Evolutionary conservation across 2,329 filamentous ascomycete genomes (phyloP), one percentile per base, ranked within the genome.

Genomic region (Cladosporium sphaerospermum): DNA sequence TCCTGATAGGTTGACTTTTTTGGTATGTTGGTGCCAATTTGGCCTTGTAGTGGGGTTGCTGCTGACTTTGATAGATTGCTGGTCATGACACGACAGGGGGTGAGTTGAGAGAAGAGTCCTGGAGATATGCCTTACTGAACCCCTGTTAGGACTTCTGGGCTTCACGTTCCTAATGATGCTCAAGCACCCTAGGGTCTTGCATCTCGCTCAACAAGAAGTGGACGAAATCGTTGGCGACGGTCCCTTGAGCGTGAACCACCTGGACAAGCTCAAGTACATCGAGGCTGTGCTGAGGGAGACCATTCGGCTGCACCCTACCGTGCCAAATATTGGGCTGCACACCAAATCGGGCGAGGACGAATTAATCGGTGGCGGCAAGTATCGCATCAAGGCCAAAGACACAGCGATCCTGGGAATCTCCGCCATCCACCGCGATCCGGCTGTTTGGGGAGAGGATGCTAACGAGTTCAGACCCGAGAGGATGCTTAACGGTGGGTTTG

Each of bases 251-350:
- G 63, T 75, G 45, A 73, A 75, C 6, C 78, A 82, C 60, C 63
- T 83, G 1, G 60, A 70, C 0, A 74, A 75, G 57, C 71, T 84
- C 2, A 68, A 71, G 9, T 84, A 82, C 62, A 59, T 82, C 44
- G 75, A 78, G 51, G 80, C 74, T 33, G 64, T 82, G 23, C 64
- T 82, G 23, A 74, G 76, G 48, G 79, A 83, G 62, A 72, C 78
- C 0, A 68, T 83, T 7, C 77, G 81, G 0, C 73, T 83, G 2
- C 75, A 75, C 0, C 76, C 74, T 32, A 73, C 79, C 0, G 78
- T 80, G 0, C 52, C 57, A 2, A 32, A 32, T 1, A 51, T 56
- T 23, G 48, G 41, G 10, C 46, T 52, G 1, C 44, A 46, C n/a
- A 53, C 53, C 2, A 45, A 54, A 3, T 32, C 39, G 14, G 54